Evolutionary conservation across 1,139 yeast genomes (phyloP), one percentile per base, ranked within the genome.

Genomic region (Schwanniomyces etchellsii): DNA sequence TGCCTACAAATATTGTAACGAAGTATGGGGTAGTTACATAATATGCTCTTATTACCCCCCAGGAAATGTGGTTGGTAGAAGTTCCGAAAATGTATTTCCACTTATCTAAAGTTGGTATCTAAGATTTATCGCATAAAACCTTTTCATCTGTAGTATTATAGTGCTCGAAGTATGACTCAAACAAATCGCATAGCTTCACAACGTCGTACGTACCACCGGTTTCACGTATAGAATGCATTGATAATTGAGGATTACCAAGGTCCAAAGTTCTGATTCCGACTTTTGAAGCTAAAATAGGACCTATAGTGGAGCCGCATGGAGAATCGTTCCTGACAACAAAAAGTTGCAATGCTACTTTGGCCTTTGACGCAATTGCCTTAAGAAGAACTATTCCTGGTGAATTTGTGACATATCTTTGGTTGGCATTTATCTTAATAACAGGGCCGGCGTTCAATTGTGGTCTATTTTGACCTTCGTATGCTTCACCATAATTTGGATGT

Each of bases 301-400:
- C 98, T 48, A 91, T 91, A 2, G 98, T 91, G 3, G 95, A 82
- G 2, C 98, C 98, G 59, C 97, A 91, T 3, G 96, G 85, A 1
- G 94, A 79, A 47, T 84, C 95, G 51, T 91, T 91, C 37, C 93
- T 73, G 16, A 83, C 95, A 18, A 89, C 97, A 62, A 91, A 88
- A 36, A 88, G 54, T 50, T 82, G 93, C 36, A 83, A 57, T 9
- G 91, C 89, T 11, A 82, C 80, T 40, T 74, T 61, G 3, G 77
- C 80, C 26, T 50, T 50, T 32, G 78, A 70, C 4, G 95, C 96
- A 31, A 83, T 60, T 41, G 78, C 70, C 52, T 88, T 82, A 35
- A 89, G 48, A 35, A 91, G 57, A 2, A 88, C 85, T 37, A 86
- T 72, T 17, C 98, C 97, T 0, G 91, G 81, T 5, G 95, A 80